Percentiles rank a stretch among this genome's conserved stretches.
Evolutionary conservation across 805 yeast species (phyloP).

Genomic region (Yamadazyma akitaensis): DNA sequence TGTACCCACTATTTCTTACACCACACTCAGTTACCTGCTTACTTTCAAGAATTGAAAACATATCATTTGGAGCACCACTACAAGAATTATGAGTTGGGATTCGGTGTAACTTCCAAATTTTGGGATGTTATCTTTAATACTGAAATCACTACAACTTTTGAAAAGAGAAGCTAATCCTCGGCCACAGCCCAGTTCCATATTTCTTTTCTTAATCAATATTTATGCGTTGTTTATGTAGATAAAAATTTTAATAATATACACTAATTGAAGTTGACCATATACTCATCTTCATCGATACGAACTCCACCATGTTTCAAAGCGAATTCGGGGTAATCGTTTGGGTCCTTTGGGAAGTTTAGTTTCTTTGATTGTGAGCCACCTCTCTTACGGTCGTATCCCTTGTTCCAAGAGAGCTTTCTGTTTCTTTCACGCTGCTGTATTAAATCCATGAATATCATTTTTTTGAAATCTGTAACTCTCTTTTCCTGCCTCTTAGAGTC

Average conservation of each 20-base stretch:
- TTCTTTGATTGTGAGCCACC: neutral
- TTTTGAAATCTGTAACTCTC: slow-evolving; percentile 1
- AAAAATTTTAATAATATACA: neutral
- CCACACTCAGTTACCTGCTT: slow-evolving; percentile 77
- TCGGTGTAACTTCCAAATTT: slow-evolving; percentile 90
- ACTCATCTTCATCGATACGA: slow-evolving; percentile 11
- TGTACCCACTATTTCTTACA: slow-evolving; percentile 92
- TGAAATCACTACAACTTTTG: slow-evolving; percentile 52
- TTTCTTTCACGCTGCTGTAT: neutral
- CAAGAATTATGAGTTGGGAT: slow-evolving; percentile 93
- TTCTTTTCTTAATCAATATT: neutral
- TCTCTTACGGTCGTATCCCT: slow-evolving; percentile 6
- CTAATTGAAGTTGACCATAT: slow-evolving; percentile 2
- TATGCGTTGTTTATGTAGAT: slow-evolving; percentile 3
- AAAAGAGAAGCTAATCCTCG: slow-evolving; percentile 32
- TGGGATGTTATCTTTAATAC: slow-evolving; percentile 95
- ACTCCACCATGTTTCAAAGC: slow-evolving; percentile 11
- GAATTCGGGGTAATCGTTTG: slow-evolving; percentile 7
- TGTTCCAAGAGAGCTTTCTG: slow-evolving; percentile 9
- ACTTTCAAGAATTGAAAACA: slow-evolving; percentile 74
- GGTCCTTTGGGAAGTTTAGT: neutral
- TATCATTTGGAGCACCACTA: slow-evolving; percentile 97
- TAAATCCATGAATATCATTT: slow-evolving; percentile 3
- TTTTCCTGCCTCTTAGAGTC: slow-evolving; percentile 2
- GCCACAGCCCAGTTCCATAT: neutral